Evolutionary conservation across 1,284 basidiomycete species (phyloP).

Genomic region (Microbotryomycetes sp.): DNA sequence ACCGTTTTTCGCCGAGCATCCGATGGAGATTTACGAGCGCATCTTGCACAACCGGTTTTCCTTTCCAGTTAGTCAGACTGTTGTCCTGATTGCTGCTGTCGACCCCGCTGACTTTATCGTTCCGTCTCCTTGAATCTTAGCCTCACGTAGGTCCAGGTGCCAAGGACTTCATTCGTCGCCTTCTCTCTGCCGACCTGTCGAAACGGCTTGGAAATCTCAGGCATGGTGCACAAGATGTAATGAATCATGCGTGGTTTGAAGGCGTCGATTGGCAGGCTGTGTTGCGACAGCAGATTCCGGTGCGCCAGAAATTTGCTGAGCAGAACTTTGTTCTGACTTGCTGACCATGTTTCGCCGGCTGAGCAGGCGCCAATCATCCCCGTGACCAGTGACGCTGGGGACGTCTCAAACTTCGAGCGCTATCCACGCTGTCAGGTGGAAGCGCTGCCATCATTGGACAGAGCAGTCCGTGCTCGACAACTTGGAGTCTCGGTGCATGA

Average conservation of each 20-base stretch:
- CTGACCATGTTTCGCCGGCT: not conserved
- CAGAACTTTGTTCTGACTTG: not conserved
- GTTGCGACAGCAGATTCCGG: slow-evolving; percentile 31
- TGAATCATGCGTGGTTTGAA: slow-evolving; percentile 39
- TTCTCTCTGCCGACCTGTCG: not conserved
- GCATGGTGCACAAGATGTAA: slow-evolving; percentile 36
- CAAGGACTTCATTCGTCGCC: slow-evolving; percentile 28
- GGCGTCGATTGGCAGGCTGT: slow-evolving; percentile 39
- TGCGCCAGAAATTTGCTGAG: slow-evolving; percentile 4
- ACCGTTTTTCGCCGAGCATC: slow-evolving; percentile 37
- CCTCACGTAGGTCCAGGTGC: slow-evolving; percentile 31
- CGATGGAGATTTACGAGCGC: slow-evolving; percentile 38
- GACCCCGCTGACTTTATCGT: no score
- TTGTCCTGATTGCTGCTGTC: no score
- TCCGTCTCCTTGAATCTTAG: no score
- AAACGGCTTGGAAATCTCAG: slow-evolving; percentile 36
- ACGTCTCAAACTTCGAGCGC: slow-evolving; percentile 38
- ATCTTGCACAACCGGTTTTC: slow-evolving; percentile 34
- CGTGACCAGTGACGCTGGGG: slow-evolving; percentile 26
- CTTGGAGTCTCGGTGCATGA: slow-evolving; percentile 13
- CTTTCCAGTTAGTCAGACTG: slow-evolving; percentile 34
- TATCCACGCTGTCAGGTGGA: slow-evolving; percentile 34
- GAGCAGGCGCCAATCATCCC: slow-evolving; percentile 39
- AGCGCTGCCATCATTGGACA: slow-evolving; percentile 35
- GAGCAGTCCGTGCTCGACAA: slow-evolving; percentile 20